Conservation (phyloP, 192 early-diverging fungal genomes). For the Hyaloraphidium curvatum region DNA sequence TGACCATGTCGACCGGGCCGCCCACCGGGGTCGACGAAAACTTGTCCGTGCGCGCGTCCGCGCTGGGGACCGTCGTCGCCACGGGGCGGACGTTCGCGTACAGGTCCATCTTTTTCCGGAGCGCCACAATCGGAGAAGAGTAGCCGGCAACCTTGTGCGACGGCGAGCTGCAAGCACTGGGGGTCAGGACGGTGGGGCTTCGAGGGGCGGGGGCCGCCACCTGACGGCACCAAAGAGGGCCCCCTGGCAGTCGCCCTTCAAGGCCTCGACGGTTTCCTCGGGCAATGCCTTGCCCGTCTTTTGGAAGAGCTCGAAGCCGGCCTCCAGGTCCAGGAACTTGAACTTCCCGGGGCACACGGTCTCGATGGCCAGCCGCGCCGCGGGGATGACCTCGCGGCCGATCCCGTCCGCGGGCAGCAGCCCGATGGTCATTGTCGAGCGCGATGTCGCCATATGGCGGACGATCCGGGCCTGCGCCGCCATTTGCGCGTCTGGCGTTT, state of each 20-base stretch:
- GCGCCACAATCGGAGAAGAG: slow-evolving; percentile 90
- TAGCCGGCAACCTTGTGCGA: slow-evolving; percentile 97
- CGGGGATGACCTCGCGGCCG: slow-evolving; percentile 90
- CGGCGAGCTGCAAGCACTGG: slow-evolving; percentile 54
- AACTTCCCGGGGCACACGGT: slow-evolving; percentile 39
- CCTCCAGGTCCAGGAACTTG: slow-evolving; percentile 66
- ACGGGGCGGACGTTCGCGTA: slow-evolving; percentile 97
- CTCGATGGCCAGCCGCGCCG: slow-evolving; percentile 73
- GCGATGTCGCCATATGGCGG: slow-evolving; percentile 99
- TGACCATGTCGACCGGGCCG: slow-evolving; percentile 81
- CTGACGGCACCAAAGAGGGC: slow-evolving; percentile 93
- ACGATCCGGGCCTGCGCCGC: too few species aligned
- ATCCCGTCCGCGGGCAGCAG: slow-evolving; percentile 95
- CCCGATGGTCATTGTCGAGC: slow-evolving; percentile 89
- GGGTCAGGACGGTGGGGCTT: neutral
- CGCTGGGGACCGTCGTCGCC: slow-evolving; percentile 12
- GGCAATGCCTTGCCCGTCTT: slow-evolving; percentile 84
- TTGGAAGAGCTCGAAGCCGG: slow-evolving; percentile 91
- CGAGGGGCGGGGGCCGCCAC: too few species aligned
- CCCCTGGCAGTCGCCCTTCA: slow-evolving; percentile 71
- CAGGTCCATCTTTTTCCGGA: slow-evolving; percentile 84
- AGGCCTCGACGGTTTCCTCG: slow-evolving; percentile 54
- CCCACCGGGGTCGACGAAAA: slow-evolving; percentile 14
- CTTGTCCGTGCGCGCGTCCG: neutral
- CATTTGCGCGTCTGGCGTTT: too few species aligned